These are phyloP conservation scores for Thinopyrum elongatum DNA, from an alignment of 176 grass and related monocot species.

Conservation along the genomic window DNA sequence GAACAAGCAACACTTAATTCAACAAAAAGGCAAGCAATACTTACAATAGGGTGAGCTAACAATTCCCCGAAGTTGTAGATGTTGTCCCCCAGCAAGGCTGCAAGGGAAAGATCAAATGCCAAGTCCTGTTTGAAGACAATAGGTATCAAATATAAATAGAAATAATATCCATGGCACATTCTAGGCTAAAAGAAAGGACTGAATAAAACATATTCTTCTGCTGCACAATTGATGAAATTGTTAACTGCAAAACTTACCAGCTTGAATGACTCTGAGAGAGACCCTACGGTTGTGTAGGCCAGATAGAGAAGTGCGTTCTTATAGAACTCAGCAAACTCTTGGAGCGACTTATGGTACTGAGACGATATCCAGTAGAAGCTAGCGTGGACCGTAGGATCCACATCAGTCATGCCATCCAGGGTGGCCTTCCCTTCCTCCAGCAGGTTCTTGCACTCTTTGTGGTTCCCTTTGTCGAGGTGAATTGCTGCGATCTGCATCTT, in stretches of 20 bases:
- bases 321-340: constrained; percentile 91
- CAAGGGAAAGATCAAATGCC: constrained; percentile 90
- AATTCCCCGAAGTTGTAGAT: constrained; percentile 97
- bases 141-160: not conserved
- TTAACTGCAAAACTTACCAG: constrained; percentile 43
- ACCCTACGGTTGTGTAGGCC: constrained; percentile 84
- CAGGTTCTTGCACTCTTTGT: constrained; percentile 88
- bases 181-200: not conserved
- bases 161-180: not conserved
- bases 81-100: constrained; percentile 84
- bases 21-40: constrained; percentile 2
- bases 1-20: constrained; percentile 37
- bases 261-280: constrained; percentile 79
- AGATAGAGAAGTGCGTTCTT: constrained; percentile 91
- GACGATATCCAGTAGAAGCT: constrained; percentile 91
- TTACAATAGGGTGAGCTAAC: constrained; percentile 92
- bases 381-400: constrained; percentile 80
- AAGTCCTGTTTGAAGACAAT: constrained; percentile 51
- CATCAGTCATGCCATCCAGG: constrained; percentile 85
- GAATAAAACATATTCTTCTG: not conserved
- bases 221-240: not conserved
- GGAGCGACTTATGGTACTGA: constrained; percentile 72
- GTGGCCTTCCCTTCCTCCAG: constrained; percentile 79
- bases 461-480: constrained; percentile 66
- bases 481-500: constrained; percentile 92